These are phyloP conservation scores for Tricholoma saponaceum DNA, from an alignment of 768 basidiomycete species.

Conservation along the genomic window DNA sequence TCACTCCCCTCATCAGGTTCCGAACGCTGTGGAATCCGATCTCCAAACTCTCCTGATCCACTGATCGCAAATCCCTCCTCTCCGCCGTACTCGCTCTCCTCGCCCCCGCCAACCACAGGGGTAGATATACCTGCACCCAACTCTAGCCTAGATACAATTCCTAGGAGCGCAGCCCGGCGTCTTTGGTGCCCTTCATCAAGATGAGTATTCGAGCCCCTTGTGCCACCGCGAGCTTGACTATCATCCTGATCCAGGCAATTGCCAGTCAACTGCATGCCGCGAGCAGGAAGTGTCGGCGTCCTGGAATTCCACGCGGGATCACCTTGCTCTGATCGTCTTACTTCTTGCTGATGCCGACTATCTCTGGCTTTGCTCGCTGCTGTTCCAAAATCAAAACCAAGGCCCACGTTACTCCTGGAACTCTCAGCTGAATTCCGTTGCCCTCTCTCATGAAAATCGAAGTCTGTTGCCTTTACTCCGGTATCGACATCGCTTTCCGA, in stretches of 20 bases:
- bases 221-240: not conserved
- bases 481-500: slow-evolving; percentile 34
- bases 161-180: slow-evolving; percentile 32
- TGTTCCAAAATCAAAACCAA: slow-evolving; percentile 7
- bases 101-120: slow-evolving; percentile 6
- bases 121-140: not conserved
- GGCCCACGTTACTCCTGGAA: slow-evolving; percentile 1
- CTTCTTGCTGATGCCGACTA: not conserved
- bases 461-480: not conserved
- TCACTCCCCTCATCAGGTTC: not conserved
- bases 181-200: slow-evolving; percentile 19
- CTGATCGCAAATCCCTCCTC: slow-evolving; percentile 35
- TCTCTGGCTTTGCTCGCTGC: not conserved
- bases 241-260: not conserved
- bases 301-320: not conserved
- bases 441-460: not conserved
- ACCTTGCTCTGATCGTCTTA: not conserved
- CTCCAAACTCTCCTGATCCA: slow-evolving; percentile 19
- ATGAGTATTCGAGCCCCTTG: not conserved
- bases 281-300: not conserved
- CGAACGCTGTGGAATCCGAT: not conserved
- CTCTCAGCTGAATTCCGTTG: not conserved
- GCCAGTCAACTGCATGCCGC: not conserved
- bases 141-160: slow-evolving; percentile 31
- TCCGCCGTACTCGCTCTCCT: slow-evolving; percentile 29